Evolutionary conservation across 805 yeast genomes (phyloP).

Genomic region (Pichia nanzhaoensis): DNA sequence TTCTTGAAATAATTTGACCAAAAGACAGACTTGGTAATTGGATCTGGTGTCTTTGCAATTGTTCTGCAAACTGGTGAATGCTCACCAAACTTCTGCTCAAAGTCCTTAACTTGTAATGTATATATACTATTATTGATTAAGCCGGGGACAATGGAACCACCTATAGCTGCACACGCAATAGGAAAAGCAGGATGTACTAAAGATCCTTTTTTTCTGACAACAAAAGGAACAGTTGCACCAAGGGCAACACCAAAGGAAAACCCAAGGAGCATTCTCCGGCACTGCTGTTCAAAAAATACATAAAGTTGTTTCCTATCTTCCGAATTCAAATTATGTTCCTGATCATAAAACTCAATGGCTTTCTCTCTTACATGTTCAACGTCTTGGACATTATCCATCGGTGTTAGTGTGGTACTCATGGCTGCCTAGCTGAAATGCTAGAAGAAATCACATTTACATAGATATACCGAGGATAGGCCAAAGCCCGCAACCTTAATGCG

Average conservation of each 20-base stretch:
- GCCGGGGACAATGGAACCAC: conserved; percentile 31
- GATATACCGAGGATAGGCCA: no score
- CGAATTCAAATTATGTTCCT: conserved; percentile 37
- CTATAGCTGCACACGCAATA: conserved; percentile 36
- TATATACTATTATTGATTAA: conserved; percentile 27
- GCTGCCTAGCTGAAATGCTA: not conserved
- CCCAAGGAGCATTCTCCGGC: conserved; percentile 29
- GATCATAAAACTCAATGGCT: conserved; percentile 44
- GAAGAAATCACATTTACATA: no score
- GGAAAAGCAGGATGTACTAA: conserved; percentile 36
- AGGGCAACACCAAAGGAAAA: conserved; percentile 38
- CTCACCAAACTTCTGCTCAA: conserved; percentile 24
- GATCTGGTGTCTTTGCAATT: conserved; percentile 23
- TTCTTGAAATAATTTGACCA: conserved; percentile 49
- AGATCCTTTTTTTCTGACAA: conserved; percentile 30
- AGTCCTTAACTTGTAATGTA: conserved; percentile 26
- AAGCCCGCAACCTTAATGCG: not conserved
- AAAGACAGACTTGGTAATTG: conserved; percentile 21
- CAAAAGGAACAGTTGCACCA: conserved; percentile 39
- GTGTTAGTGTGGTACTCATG: not conserved
- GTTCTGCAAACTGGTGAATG: conserved; percentile 19
- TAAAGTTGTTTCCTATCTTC: conserved; percentile 39
- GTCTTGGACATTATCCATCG: conserved; percentile 12
- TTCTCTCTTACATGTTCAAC: conserved; percentile 32
- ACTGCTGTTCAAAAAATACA: conserved; percentile 31